phyloP scores from a whole-genome alignment of 2,329 filamentous ascomycete species.

The Rhytidhysteron rufulum region DNA sequence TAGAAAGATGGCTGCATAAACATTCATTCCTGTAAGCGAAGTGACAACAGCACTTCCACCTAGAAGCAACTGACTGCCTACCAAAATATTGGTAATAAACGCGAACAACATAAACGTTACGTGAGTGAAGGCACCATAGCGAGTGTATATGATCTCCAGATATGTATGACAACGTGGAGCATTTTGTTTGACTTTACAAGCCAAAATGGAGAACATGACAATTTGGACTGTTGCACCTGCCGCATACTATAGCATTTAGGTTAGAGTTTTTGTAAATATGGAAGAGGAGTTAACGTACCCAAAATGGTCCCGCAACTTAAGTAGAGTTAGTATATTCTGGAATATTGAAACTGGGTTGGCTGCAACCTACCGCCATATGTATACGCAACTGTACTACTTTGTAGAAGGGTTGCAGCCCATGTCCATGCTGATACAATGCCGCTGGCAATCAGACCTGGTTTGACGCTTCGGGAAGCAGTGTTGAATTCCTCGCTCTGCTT shows the following conservation, averaged over 20 bases:
- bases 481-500: slow-evolving; percentile 47
- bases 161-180: slow-evolving; percentile 39
- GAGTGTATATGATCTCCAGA: slow-evolving; percentile 39
- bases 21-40: slow-evolving; percentile 41
- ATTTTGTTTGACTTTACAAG: slow-evolving; percentile 42
- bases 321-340: neutral
- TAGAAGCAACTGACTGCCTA: slow-evolving; percentile 40
- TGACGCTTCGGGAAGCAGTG: slow-evolving; percentile 43
- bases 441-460: slow-evolving; percentile 45
- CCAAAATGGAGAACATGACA: slow-evolving; percentile 41
- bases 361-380: slow-evolving; percentile 16
- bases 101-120: slow-evolving; percentile 40
- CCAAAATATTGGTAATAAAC: slow-evolving; percentile 42
- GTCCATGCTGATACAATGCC: slow-evolving; percentile 50
- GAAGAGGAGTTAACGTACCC: slow-evolving; percentile 4
- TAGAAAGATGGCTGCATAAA: slow-evolving; percentile 42
- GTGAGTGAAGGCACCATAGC: slow-evolving; percentile 38
- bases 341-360: neutral
- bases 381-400: slow-evolving; percentile 26
- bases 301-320: slow-evolving; percentile 25
- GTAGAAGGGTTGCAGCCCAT: slow-evolving; percentile 42
- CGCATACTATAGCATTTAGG: slow-evolving; percentile 28
- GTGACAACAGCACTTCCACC: slow-evolving; percentile 44
- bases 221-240: slow-evolving; percentile 45
- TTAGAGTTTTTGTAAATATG: neutral